A percentile compares a stretch with the other conserved stretches of the same genome.
These are phyloP conservation scores for Rhynchosporium graminicola DNA, from an alignment of 2,329 filamentous ascomycete genomes.

Conservation along the genomic window DNA sequence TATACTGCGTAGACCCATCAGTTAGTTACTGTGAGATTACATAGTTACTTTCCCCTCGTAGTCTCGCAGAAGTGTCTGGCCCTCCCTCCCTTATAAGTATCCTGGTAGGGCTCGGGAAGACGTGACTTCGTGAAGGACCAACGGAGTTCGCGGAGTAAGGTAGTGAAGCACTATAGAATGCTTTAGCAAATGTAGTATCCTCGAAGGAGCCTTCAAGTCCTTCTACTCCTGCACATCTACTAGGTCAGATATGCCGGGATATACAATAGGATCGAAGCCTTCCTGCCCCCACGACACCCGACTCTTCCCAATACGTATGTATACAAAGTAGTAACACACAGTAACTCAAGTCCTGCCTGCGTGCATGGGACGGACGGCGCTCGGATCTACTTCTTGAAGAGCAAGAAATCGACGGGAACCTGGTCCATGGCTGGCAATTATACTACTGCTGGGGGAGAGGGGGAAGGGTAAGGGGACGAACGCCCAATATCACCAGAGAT, in stretches of 20 bases:
- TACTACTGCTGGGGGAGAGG: background rate
- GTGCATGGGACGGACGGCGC: slow-evolving; percentile 8
- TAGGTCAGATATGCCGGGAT: background rate
- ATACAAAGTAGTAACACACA: background rate
- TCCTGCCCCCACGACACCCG: background rate
- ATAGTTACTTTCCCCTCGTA: too few relatives aligned
- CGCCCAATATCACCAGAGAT: slow-evolving; percentile 11
- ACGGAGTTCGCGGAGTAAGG: background rate
- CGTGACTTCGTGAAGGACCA: background rate
- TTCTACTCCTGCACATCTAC: slow-evolving; percentile 2
- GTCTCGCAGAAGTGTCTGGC: too few relatives aligned
- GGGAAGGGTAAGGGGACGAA: background rate
- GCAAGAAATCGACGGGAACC: background rate
- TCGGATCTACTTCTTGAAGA: slow-evolving; percentile 1
- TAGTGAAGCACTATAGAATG: slow-evolving; percentile 2
- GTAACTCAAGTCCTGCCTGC: background rate
- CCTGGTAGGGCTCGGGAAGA: background rate
- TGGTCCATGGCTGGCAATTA: slow-evolving; percentile 12
- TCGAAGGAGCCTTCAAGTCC: background rate
- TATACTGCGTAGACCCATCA: too few relatives aligned
- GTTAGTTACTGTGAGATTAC: too few relatives aligned
- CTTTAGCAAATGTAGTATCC: background rate
- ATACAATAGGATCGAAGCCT: slow-evolving; percentile 13
- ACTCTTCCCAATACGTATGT: background rate
- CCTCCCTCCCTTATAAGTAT: too few relatives aligned